These are phyloP conservation scores for Saccharomyces pastorianus DNA, from an alignment of 1,139 yeast species.

Conservation along the genomic window DNA sequence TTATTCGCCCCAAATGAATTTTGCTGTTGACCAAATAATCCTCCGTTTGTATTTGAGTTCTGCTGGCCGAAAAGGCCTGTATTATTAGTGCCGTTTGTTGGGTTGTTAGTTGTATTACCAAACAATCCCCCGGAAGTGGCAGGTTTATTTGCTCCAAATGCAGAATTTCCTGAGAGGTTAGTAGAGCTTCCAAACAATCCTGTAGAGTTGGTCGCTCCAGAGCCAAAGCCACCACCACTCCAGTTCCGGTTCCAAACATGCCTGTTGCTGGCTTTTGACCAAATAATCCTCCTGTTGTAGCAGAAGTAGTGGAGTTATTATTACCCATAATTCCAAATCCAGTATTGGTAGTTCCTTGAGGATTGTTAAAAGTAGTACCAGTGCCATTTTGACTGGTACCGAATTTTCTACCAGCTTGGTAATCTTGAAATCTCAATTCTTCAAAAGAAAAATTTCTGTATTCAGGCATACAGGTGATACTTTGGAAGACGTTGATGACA, in stretches of 20 bases:
- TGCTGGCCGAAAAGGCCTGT: constrained; percentile 26
- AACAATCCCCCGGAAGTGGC: constrained; percentile 30
- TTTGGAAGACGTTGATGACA: constrained; percentile 56
- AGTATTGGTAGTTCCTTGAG: constrained; percentile 25
- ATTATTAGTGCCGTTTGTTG: constrained; percentile 24
- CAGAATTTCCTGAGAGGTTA: constrained; percentile 2
- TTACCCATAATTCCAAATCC: constrained; percentile 18
- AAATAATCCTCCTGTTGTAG: constrained; percentile 26
- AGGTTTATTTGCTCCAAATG: constrained; percentile 4
- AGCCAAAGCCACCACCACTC: constrained; percentile 37
- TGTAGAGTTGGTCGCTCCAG: constrained; percentile 24
- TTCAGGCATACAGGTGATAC: constrained; percentile 83
- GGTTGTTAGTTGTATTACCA: constrained; percentile 21
- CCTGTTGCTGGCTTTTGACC: constrained; percentile 18
- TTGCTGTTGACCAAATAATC: constrained; percentile 16
- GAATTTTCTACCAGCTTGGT: constrained; percentile 58
- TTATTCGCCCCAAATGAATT: constrained; percentile 12
- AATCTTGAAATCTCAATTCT: constrained; percentile 84
- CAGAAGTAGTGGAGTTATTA: constrained; percentile 11
- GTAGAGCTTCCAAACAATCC: constrained; percentile 6
- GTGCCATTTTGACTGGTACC: constrained; percentile 14
- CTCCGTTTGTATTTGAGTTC: constrained; percentile 1
- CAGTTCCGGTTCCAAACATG: constrained; percentile 12
- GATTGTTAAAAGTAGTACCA: constrained; percentile 26
- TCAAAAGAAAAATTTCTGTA: constrained; percentile 75